A percentile compares a stretch with the other conserved stretches of the same genome.
Conservation (phyloP, 768 basidiomycete species). For the Russula brevipes region DNA sequence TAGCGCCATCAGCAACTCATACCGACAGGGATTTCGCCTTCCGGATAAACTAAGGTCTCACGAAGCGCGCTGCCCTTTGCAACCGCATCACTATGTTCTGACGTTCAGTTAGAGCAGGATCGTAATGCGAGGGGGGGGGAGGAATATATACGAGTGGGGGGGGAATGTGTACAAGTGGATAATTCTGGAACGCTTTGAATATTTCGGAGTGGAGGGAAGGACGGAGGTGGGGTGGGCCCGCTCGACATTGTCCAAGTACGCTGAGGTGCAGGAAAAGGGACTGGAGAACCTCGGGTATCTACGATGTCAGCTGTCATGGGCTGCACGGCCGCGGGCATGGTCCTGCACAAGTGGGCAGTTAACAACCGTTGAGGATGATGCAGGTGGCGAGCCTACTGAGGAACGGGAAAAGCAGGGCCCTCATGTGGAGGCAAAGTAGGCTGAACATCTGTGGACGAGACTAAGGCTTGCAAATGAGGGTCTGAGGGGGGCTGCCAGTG, state of each 20-base stretch:
- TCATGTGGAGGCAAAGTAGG: neutral
- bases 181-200: neutral
- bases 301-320: neutral
- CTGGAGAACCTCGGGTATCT: neutral
- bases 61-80: neutral
- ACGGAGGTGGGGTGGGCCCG: neutral
- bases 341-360: too few relatives aligned
- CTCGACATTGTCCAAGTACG: neutral
- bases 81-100: neutral
- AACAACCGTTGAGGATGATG: too few relatives aligned
- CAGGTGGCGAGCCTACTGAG: neutral
- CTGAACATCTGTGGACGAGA: neutral
- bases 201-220: neutral
- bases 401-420: neutral
- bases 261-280: neutral
- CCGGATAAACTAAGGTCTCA: neutral
- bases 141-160: too few relatives aligned
- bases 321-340: too few relatives aligned
- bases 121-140: neutral
- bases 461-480: neutral
- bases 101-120: neutral
- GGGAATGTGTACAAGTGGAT: neutral
- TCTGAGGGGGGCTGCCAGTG: neutral
- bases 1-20: neutral
- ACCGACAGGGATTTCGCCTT: constrained; percentile 4